Evolutionary conservation across 192 early-diverging fungal species (phyloP).

Genomic region (Entomortierella parvispora): DNA sequence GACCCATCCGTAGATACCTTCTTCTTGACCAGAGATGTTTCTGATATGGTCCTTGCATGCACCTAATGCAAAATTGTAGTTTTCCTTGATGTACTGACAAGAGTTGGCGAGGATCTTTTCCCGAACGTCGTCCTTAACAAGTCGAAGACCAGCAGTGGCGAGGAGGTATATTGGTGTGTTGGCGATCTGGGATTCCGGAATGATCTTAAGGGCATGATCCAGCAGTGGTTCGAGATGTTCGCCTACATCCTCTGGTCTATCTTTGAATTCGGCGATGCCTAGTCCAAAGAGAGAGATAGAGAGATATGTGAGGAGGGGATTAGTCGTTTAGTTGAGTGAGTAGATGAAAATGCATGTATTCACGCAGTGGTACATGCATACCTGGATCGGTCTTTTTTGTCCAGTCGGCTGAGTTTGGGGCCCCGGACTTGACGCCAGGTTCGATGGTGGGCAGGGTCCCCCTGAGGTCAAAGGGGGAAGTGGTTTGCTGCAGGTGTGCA

Average conservation of each 20-base stretch:
- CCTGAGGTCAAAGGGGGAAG: slow-evolving; percentile 35
- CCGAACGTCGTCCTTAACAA: slow-evolving; percentile 65
- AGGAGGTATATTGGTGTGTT: slow-evolving; percentile 88
- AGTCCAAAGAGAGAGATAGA: no score
- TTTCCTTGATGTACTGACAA: slow-evolving; percentile 72
- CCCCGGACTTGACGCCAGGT: slow-evolving; percentile 68
- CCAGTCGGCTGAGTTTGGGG: slow-evolving; percentile 60
- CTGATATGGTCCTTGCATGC: slow-evolving; percentile 82
- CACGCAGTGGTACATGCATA: slow-evolving; percentile 13
- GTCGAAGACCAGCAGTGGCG: slow-evolving; percentile 96
- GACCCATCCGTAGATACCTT: slow-evolving; percentile 97
- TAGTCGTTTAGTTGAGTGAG: background rate
- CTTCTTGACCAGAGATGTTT: slow-evolving; percentile 92
- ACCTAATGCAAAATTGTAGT: slow-evolving; percentile 72
- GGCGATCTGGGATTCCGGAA: slow-evolving; percentile 69
- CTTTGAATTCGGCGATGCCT: slow-evolving; percentile 87
- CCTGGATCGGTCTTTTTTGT: slow-evolving; percentile 72
- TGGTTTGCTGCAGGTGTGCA: slow-evolving; percentile 45
- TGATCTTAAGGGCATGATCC: slow-evolving; percentile 74
- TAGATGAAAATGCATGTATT: background rate
- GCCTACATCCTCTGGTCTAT: slow-evolving; percentile 62
- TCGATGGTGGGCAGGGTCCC: slow-evolving; percentile 71
- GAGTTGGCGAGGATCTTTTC: slow-evolving; percentile 69
- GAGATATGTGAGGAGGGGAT: no score
- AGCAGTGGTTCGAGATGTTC: slow-evolving; percentile 76